Conservation (phyloP, 2,329 filamentous ascomycete species). For the Alternaria solani region DNA sequence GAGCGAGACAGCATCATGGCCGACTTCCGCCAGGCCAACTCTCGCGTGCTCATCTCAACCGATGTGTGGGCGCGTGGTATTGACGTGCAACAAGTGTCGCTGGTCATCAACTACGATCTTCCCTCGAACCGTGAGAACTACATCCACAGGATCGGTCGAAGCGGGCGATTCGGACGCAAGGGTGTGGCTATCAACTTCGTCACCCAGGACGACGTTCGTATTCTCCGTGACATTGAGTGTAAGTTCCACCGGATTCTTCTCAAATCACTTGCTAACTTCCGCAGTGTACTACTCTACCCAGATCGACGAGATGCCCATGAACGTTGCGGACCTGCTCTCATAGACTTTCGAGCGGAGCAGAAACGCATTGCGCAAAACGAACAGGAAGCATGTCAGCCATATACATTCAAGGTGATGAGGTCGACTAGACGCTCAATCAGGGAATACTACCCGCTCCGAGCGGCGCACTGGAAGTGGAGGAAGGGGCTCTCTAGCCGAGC, state of each 20-base stretch:
- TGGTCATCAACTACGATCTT: conserved; percentile 99
- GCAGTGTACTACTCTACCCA: conserved; percentile 93
- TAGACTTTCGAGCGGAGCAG: conserved; percentile 18
- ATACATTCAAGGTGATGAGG: neutral
- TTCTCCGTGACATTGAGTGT: conserved; percentile 95
- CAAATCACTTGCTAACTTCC: conserved; percentile 43
- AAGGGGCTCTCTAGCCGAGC: conserved; percentile 45
- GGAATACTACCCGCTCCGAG: conserved; percentile 29
- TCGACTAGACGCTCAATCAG: neutral
- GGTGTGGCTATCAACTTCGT: conserved; percentile 99
- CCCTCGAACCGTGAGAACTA: conserved; percentile 99
- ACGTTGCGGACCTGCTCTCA: conserved; percentile 60
- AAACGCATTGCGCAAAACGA: neutral
- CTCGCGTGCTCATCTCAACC: conserved; percentile 93
- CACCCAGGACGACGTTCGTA: conserved; percentile 96
- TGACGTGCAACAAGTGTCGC: conserved; percentile 96
- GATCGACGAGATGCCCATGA: conserved; percentile 99
- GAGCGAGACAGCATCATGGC: conserved; percentile 99
- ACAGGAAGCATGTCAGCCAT: neutral
- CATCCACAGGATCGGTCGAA: conserved; percentile 96
- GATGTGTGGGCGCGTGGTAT: conserved; percentile 99
- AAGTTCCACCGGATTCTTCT: conserved; percentile 47
- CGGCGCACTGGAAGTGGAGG: conserved; percentile 40
- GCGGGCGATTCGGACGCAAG: conserved; percentile 94
- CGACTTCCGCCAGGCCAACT: conserved; percentile 96